Evolutionary conservation across 164 flowering plant genomes (phyloP), one percentile per base, ranked within the genome.

Genomic region (Berberis thunbergii): DNA sequence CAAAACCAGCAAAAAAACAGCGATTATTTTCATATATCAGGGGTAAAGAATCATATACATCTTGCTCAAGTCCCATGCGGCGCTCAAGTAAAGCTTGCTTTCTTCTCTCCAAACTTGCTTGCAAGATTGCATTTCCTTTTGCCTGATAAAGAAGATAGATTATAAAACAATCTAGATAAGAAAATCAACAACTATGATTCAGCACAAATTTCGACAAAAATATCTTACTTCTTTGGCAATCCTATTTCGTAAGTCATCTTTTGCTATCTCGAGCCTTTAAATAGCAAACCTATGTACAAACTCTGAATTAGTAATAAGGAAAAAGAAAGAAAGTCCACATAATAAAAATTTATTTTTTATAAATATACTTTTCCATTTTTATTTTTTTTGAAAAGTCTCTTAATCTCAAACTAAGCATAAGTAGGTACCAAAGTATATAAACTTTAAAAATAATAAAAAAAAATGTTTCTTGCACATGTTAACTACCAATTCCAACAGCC

Each of bases 81-180:
- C 99, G 84, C 69, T 91, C 97, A 73, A 89, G 99, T 81, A 95
- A 78, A 74, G 97, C 99, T 78, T 89, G 97, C 79, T 95, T 95
- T 79, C 97, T 80, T 80, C 97, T 81, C 76, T 95, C 99, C 80
- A 95, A 76, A 84, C 97, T 95, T 67, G 99, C 97, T 75, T 91
- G 99, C 62, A 95, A 73, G 67, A 91, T 84, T 65, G 96, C 97
- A 81, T 95, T 95, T 61, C 97, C 97, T 70, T 93, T 83, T 7
- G 97, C 99, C 99, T 94, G 70, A 48, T 45, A 77, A 38, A 66
- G 13, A 70, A 49, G 53, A 68, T 41, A 50, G 2, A 26, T 26
- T 26, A 68, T 26, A 26, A 26, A 26, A 26, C 26, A 26, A 26
- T 26, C 26, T 26, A 26, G 26, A 26, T 26, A 26, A 26, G 26